These are phyloP conservation scores for Candolleomyces aberdarensis DNA, from an alignment of 768 basidiomycete genomes.

Conservation along the genomic window DNA sequence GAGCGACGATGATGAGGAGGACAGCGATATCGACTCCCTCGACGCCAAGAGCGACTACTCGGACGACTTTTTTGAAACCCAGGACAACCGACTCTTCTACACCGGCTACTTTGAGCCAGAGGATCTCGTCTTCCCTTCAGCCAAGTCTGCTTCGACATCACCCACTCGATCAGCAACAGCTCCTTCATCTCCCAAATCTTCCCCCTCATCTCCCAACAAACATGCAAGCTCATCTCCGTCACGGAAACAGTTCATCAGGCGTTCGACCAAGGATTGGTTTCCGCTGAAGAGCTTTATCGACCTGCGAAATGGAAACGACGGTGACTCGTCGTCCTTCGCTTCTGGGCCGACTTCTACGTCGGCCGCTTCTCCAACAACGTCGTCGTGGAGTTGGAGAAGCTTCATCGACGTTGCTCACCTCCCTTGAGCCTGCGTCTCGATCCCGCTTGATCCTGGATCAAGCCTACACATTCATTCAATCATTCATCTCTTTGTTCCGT, in stretches of 20 bases:
- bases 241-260: background rate
- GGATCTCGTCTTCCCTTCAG: slow-evolving; percentile 32
- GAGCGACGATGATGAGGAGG: slow-evolving; percentile 52
- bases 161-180: background rate
- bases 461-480: background rate
- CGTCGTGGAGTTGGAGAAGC: slow-evolving; percentile 54
- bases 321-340: slow-evolving; percentile 17
- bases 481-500: background rate
- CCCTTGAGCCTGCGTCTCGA: slow-evolving; percentile 16
- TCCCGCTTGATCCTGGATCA: background rate
- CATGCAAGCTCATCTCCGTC: background rate
- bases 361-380: background rate
- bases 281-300: slow-evolving; percentile 66
- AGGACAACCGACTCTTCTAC: slow-evolving; percentile 3
- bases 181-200: slow-evolving; percentile 7
- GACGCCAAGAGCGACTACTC: slow-evolving; percentile 18
- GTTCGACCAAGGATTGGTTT: slow-evolving; percentile 44
- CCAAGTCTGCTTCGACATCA: slow-evolving; percentile 12
- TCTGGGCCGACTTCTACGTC: background rate
- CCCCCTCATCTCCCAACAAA: slow-evolving; percentile 12
- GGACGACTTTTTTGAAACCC: slow-evolving; percentile 17
- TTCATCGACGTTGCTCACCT: slow-evolving; percentile 55
- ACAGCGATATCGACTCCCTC: slow-evolving; percentile 30
- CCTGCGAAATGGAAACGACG: slow-evolving; percentile 40
- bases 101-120: slow-evolving; percentile 30